Percentiles rank a stretch among this genome's conserved stretches.
Conservation (phyloP, 2,329 filamentous ascomycete genomes). For the Chrysoporthe deuterocubensis region DNA sequence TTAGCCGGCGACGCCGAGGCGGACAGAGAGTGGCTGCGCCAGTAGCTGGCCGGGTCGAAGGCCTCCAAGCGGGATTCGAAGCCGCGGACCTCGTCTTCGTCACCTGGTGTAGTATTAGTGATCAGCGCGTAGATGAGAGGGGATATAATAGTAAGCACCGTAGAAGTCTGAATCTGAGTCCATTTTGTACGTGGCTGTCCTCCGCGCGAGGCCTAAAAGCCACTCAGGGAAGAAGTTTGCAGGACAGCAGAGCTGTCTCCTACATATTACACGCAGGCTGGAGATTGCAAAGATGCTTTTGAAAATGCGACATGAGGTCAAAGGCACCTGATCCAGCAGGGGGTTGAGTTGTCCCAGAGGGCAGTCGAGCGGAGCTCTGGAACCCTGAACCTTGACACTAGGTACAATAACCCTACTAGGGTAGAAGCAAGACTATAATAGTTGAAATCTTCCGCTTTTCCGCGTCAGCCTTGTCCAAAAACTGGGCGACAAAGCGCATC, state of each 20-base stretch:
- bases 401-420: slow-evolving; percentile 2
- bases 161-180: slow-evolving; percentile 62
- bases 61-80: slow-evolving; percentile 55
- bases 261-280: neutral
- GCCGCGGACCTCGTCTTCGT: slow-evolving; percentile 50
- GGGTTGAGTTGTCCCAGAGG: slow-evolving; percentile 2
- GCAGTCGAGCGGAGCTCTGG: neutral
- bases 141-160: slow-evolving; percentile 42
- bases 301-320: neutral
- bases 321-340: slow-evolving; percentile 4
- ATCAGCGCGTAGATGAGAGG: neutral
- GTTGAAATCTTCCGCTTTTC: slow-evolving; percentile 1
- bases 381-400: slow-evolving; percentile 3
- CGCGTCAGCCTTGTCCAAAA: neutral
- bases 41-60: slow-evolving; percentile 50
- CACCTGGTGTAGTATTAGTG: slow-evolving; percentile 49
- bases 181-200: slow-evolving; percentile 3
- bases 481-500: neutral
- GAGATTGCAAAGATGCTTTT: neutral
- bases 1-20: slow-evolving; percentile 14
- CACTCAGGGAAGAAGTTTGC: neutral
- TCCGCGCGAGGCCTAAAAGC: neutral
- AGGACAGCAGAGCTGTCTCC: neutral
- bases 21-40: slow-evolving; percentile 31
- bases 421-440: neutral